Percentiles rank a stretch among this genome's conserved stretches.
phyloP scores from a whole-genome alignment of 345 rosid genomes.

The Lenwebbia sp. region DNA sequence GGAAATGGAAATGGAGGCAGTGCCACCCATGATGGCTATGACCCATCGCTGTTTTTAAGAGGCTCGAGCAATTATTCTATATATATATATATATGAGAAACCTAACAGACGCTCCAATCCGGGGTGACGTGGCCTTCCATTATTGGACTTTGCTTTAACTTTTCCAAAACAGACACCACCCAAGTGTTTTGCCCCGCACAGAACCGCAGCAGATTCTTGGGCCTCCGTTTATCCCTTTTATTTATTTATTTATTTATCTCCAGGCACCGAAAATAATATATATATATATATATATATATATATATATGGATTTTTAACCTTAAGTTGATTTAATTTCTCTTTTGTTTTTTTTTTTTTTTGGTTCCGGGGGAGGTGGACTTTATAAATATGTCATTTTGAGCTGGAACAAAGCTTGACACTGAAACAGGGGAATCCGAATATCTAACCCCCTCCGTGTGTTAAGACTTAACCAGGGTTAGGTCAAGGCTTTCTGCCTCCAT shows the following conservation, averaged over 20 bases:
- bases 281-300: neutral
- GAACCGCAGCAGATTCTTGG: slow-evolving; percentile 2
- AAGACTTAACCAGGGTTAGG: slow-evolving; percentile 4
- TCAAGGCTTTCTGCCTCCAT: neutral
- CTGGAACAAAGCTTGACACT: slow-evolving; percentile 32
- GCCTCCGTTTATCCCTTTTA: neutral
- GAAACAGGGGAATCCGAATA: slow-evolving; percentile 16
- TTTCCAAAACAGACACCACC: slow-evolving; percentile 4
- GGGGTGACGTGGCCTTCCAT: slow-evolving; percentile 3
- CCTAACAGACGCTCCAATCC: neutral
- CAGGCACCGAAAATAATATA: neutral
- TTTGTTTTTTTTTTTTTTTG: too few species aligned
- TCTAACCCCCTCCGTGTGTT: neutral
- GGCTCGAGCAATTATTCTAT: neutral
- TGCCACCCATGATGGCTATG: neutral
- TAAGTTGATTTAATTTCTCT: neutral
- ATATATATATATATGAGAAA: neutral
- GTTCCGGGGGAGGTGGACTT: too few species aligned
- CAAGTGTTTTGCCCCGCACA: neutral
- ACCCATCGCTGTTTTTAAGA: neutral
- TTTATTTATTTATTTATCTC: slow-evolving; percentile 12
- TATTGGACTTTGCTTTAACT: slow-evolving; percentile 2
- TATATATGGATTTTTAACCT: neutral
- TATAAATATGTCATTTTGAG: slow-evolving; percentile 19
- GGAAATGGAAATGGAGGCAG: neutral